Base-by-base conservation (phyloP, 495 filamentous ascomycete genomes). In the Niebla homalea region DNA sequence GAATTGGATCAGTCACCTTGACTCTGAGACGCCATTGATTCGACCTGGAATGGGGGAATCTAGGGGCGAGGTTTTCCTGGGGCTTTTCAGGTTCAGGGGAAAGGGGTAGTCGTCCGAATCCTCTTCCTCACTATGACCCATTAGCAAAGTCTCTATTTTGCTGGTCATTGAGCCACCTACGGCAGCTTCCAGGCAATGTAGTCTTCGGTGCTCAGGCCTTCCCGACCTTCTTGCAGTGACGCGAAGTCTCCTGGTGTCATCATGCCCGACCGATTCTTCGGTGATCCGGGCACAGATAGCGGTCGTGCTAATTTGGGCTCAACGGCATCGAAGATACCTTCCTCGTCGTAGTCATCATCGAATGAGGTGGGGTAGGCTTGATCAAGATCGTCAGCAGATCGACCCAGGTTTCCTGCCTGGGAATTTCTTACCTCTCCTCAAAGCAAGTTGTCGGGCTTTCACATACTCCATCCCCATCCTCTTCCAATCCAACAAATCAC, bases 201-300 rank as follows among this genome's bases (percentile, higher is more conserved):
- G 60, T 98, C 92, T 67, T 98, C 92, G 14, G 92, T 97, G 66
- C 79, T 89, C 55, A 98, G 66, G 3, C 92, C 92, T 65, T 98
- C 92, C 41, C 82, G 79, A 26, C 87, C 87, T 65, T 98, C 92
- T 67, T 97, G 93, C 23, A 98, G 67, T 44, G 87, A 93, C 2
- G 88, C 92, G 70, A 97, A 98, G 63, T 98, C 92, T 35, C 92
- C 92, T 16, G 92, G 92, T 1, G 92, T 98, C 93, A 98, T 97
- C 87, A 96, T 93, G 26, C 92, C 92, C 20, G 85, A 81, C 12
- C 90, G 78, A 61, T 92, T 89, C 41, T 89, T 73, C 6, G 92
- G 92, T 4, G 88, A 94, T 2, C 92, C 92, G 14, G 89, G 92
- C 16, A 89, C 87, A 3, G 89, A 95, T 65, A 98, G 78, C 8